A percentile compares a stretch with the other conserved stretches of the same genome.
Evolutionary conservation across 495 filamentous ascomycete genomes (phyloP).

Genomic region (Sordaria brevicollis): DNA sequence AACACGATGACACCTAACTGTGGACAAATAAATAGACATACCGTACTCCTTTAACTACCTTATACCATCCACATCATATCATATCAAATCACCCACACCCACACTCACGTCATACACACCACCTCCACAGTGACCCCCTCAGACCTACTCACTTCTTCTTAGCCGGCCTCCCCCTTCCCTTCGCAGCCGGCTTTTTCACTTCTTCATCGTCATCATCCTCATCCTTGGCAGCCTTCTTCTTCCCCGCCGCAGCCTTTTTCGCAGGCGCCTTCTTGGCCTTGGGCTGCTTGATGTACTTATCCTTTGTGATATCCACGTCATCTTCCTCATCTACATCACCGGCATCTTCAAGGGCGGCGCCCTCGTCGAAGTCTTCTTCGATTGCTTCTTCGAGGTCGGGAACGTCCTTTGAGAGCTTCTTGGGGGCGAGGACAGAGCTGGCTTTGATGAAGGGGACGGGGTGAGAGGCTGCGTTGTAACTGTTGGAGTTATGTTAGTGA

Average conservation of each 20-base stretch:
- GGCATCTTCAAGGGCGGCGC: slow-evolving; percentile 36
- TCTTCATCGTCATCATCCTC: slow-evolving; percentile 17
- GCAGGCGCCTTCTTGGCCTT: slow-evolving; percentile 72
- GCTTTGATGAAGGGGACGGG: slow-evolving; percentile 96
- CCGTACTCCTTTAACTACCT: not conserved
- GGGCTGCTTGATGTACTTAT: slow-evolving; percentile 89
- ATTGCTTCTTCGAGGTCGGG: slow-evolving; percentile 96
- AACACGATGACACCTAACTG: not conserved
- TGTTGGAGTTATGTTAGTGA: slow-evolving; percentile 21
- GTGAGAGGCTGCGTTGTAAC: slow-evolving; percentile 79
- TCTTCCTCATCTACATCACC: slow-evolving; percentile 53
- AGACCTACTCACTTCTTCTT: not conserved
- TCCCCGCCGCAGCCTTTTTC: slow-evolving; percentile 32
- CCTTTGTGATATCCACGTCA: slow-evolving; percentile 74
- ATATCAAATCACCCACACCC: no score
- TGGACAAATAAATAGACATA: not conserved
- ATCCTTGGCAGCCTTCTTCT: slow-evolving; percentile 29
- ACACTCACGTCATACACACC: not conserved
- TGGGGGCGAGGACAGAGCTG: slow-evolving; percentile 57
- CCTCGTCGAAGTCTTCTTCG: slow-evolving; percentile 79
- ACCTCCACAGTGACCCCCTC: not conserved
- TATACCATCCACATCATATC: not conserved
- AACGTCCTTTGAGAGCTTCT: slow-evolving; percentile 61
- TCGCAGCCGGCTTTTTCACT: slow-evolving; percentile 6
- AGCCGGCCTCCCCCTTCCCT: slow-evolving; percentile 11